These are phyloP conservation scores for Eucalyptus cladocalyx DNA, from an alignment of 345 rosid genomes.

Conservation along the genomic window DNA sequence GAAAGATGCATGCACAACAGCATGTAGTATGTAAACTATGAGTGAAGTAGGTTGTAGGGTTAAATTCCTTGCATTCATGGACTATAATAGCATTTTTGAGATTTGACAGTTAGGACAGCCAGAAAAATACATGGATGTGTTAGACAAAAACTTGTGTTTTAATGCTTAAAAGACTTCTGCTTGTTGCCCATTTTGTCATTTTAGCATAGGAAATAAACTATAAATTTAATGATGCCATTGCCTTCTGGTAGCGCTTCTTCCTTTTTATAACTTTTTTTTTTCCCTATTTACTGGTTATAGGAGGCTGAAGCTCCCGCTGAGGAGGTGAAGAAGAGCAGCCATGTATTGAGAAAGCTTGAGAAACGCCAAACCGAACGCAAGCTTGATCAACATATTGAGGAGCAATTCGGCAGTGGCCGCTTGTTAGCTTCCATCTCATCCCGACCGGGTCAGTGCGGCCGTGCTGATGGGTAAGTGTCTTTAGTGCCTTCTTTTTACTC, in stretches of 20 bases:
- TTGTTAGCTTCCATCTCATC: slow-evolving; percentile 61
- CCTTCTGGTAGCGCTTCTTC: neutral
- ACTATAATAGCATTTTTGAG: neutral
- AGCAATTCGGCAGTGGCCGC: slow-evolving; percentile 58
- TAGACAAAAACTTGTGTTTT: neutral
- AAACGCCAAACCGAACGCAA: slow-evolving; percentile 32
- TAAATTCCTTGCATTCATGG: neutral
- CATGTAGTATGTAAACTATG: neutral
- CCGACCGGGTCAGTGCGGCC: slow-evolving; percentile 73
- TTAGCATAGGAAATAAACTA: neutral
- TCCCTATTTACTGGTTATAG: neutral
- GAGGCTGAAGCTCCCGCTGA: slow-evolving; percentile 40
- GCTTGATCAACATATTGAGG: slow-evolving; percentile 64
- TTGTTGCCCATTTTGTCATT: neutral
- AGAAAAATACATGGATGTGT: neutral
- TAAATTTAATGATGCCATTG: neutral
- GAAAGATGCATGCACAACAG: neutral
- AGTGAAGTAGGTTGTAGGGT: neutral
- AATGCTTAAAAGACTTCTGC: neutral
- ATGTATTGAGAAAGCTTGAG: slow-evolving; percentile 41
- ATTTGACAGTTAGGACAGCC: neutral
- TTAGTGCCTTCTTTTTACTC: neutral
- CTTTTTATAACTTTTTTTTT: neutral
- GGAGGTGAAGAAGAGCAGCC: slow-evolving; percentile 54
- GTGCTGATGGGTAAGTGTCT: slow-evolving; percentile 57